Evolutionary conservation across 2,329 filamentous ascomycete species (phyloP).

Genomic region (Pseudogymnoascus sp.): DNA sequence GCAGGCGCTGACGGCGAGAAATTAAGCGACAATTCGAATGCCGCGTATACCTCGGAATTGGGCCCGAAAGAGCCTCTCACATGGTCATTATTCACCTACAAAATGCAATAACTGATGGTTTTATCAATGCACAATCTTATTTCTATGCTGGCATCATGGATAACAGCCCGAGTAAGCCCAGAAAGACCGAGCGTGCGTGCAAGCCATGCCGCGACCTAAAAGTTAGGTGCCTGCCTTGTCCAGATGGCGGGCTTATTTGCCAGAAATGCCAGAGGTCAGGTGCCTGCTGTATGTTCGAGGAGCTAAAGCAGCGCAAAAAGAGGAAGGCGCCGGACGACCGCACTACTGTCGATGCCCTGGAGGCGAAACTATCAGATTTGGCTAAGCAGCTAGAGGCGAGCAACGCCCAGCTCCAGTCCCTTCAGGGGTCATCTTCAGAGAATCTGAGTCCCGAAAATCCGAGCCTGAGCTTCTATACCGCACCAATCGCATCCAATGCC

Average conservation of each 20-base stretch:
- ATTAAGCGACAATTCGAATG: constrained; percentile 2
- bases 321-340: background rate
- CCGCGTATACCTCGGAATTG: background rate
- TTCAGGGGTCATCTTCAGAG: background rate
- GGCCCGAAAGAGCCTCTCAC: background rate
- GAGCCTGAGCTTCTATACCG: background rate
- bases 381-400: background rate
- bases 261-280: constrained; percentile 6
- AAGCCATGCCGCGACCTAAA: background rate
- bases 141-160: background rate
- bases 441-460: background rate
- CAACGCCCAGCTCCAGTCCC: background rate
- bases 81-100: background rate
- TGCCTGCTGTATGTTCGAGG: constrained; percentile 1
- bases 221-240: background rate
- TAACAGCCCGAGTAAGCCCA: background rate
- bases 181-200: background rate
- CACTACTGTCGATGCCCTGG: background rate
- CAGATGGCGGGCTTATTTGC: background rate
- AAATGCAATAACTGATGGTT: background rate
- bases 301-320: background rate
- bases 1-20: background rate
- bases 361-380: background rate
- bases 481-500: background rate
- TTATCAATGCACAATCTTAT: background rate